A percentile compares a stretch with the other conserved stretches of the same genome.
Evolutionary conservation across 2,329 filamentous ascomycete species (phyloP).

Genomic region (Aureobasidium sp.): DNA sequence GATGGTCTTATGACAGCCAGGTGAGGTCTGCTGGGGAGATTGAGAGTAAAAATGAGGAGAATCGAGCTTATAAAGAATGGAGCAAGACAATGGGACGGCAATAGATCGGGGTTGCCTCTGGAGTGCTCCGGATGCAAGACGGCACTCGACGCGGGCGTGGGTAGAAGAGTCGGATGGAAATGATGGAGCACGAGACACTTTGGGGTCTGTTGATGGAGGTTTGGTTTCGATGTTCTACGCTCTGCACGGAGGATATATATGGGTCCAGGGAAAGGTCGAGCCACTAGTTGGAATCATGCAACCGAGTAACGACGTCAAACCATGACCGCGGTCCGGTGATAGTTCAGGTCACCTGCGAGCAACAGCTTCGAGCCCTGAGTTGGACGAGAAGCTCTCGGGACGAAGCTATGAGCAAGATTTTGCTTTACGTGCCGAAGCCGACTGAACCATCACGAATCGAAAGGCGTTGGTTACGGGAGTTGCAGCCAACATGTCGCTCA

Average conservation of each 20-base stretch:
- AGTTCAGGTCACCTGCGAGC: constrained; percentile 4
- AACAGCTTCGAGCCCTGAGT: background rate
- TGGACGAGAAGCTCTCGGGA: background rate
- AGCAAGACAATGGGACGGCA: background rate
- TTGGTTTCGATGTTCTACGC: constrained; percentile 10
- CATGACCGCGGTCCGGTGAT: constrained; percentile 5
- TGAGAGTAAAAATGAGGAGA: constrained; percentile 5
- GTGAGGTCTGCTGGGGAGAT: constrained; percentile 8
- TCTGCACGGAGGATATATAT: constrained; percentile 12
- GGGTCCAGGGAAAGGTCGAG: constrained; percentile 6
- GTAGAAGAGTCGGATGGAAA: constrained; percentile 3
- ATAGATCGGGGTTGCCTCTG: constrained; percentile 14
- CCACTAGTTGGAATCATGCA: background rate
- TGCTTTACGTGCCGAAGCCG: constrained; percentile 7
- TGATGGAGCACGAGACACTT: constrained; percentile 13
- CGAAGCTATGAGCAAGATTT: background rate
- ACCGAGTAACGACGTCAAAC: constrained; percentile 13
- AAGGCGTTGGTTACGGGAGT: background rate
- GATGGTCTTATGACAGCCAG: constrained; percentile 9
- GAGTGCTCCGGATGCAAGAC: constrained; percentile 11
- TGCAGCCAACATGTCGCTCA: background rate
- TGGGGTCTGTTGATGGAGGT: constrained; percentile 9
- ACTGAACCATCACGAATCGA: background rate
- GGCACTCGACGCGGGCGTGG: constrained; percentile 11
- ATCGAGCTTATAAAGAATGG: constrained; percentile 3